phyloP scores from a whole-genome alignment of 306 rosid genomes.

The Vicia sativa region DNA sequence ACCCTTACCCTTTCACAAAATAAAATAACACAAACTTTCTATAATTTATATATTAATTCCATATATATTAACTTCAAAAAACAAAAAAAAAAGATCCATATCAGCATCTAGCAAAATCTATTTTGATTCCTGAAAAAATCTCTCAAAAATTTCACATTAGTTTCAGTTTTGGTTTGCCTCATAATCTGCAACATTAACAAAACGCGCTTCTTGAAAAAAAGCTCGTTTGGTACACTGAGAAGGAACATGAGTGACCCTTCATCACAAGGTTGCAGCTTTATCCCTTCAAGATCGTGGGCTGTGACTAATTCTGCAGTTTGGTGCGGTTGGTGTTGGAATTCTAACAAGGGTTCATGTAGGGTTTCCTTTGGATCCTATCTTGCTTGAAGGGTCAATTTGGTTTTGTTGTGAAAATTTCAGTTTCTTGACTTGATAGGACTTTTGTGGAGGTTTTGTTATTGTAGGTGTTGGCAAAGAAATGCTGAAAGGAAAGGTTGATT shows the following conservation, averaged over 20 bases:
- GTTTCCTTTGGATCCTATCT: constrained; percentile 62
- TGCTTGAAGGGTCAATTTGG: constrained; percentile 52
- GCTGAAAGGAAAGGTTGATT: constrained; percentile 80
- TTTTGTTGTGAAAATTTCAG: constrained; percentile 34
- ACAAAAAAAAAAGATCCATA: background rate
- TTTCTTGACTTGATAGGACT: constrained; percentile 40
- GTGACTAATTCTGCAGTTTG: constrained; percentile 38
- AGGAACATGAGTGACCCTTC: constrained; percentile 41
- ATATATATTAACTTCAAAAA: background rate
- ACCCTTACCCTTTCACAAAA: constrained; percentile 9
- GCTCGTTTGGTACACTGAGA: constrained; percentile 4
- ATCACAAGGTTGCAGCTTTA: constrained; percentile 38
- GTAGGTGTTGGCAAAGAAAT: constrained; percentile 48
- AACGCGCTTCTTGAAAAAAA: constrained; percentile 2
- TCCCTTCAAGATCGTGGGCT: constrained; percentile 55
- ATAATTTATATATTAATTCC: background rate
- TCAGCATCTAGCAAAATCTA: background rate
- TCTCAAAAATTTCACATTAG: background rate
- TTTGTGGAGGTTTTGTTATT: constrained; percentile 22
- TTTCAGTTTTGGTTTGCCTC: background rate
- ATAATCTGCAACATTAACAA: constrained; percentile 7
- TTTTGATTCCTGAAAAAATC: background rate
- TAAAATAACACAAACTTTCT: constrained; percentile 13
- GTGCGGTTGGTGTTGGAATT: constrained; percentile 44
- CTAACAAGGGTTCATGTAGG: constrained; percentile 71